A percentile compares a stretch with the other conserved stretches of the same genome.
phyloP scores from a whole-genome alignment of 257 asterid genomes.

The Solanum megistacrolobum region DNA sequence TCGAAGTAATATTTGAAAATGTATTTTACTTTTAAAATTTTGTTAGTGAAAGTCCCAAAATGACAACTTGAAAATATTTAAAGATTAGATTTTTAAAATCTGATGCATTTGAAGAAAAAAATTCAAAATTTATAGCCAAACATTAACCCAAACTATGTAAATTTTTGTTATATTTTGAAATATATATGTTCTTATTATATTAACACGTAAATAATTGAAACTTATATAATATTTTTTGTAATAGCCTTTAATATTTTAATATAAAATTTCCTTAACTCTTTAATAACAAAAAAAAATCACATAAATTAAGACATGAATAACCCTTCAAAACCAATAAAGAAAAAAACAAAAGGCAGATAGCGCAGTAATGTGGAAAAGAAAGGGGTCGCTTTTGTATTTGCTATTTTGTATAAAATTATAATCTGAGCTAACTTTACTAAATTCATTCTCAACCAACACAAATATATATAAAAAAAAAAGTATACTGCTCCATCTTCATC shows the following conservation, averaged over 20 bases:
- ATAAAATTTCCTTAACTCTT: neutral
- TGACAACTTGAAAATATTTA: neutral
- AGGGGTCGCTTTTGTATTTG: neutral
- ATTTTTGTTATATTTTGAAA: neutral
- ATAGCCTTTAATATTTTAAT: neutral
- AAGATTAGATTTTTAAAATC: neutral
- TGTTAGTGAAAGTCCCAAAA: neutral
- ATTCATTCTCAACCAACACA: constrained; percentile 13
- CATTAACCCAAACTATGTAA: neutral
- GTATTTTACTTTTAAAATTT: neutral
- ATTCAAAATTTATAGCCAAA: neutral
- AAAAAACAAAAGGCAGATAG: constrained; percentile 26
- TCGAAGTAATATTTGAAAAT: neutral
- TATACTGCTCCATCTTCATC: neutral
- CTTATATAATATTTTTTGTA: neutral
- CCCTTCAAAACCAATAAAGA: constrained; percentile 5
- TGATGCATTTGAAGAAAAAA: neutral
- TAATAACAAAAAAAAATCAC: neutral
- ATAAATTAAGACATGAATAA: neutral
- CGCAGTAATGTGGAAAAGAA: neutral
- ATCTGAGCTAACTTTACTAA: constrained; percentile 4
- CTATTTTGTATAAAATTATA: constrained; percentile 1
- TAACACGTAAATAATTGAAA: neutral
- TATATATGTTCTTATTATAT: neutral
- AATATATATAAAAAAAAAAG: neutral